Percentiles rank a stretch among this genome's conserved stretches.
phyloP scores from a whole-genome alignment of 495 filamentous ascomycete genomes.

The Pseudevernia furfuracea region DNA sequence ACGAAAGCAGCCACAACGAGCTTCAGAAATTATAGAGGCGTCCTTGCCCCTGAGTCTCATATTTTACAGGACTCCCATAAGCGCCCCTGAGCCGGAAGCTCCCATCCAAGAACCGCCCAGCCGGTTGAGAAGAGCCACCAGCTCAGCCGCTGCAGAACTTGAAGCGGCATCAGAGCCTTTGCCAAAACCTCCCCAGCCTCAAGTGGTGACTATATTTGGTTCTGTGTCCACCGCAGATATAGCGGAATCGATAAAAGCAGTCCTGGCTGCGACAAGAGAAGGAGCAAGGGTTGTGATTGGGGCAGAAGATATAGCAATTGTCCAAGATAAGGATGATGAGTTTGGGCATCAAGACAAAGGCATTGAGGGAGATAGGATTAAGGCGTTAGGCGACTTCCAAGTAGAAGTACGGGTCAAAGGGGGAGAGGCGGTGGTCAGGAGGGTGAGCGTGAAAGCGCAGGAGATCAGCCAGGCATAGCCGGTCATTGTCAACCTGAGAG shows the following conservation, averaged over 20 bases:
- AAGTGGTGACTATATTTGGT: conserved; percentile 42
- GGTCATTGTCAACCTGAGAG: background rate
- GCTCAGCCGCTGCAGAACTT: conserved; percentile 22
- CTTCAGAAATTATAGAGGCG: conserved; percentile 40
- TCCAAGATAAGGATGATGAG: conserved; percentile 30
- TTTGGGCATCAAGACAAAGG: conserved; percentile 4
- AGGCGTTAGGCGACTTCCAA: conserved; percentile 46
- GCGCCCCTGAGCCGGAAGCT: conserved; percentile 20
- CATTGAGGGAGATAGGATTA: conserved; percentile 38
- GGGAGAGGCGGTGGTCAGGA: conserved; percentile 38
- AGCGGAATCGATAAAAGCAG: conserved; percentile 37
- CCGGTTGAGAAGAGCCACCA: conserved; percentile 28
- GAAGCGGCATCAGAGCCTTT: conserved; percentile 26
- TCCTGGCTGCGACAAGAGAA: conserved; percentile 42
- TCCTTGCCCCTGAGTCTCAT: conserved; percentile 42
- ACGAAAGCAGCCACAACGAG: conserved; percentile 37
- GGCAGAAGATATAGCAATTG: conserved; percentile 47
- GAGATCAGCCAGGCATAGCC: conserved; percentile 8
- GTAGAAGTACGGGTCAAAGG: conserved; percentile 49
- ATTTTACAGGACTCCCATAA: conserved; percentile 43
- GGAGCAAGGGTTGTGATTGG: conserved; percentile 42
- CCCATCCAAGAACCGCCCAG: conserved; percentile 25
- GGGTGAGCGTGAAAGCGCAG: conserved; percentile 36
- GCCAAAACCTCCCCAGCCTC: conserved; percentile 24
- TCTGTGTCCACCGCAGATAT: conserved; percentile 51